Percentiles rank a stretch among this genome's conserved stretches.
Evolutionary conservation across 1,284 basidiomycete species (phyloP).

Genomic region (Sanghuangporus weigelae): DNA sequence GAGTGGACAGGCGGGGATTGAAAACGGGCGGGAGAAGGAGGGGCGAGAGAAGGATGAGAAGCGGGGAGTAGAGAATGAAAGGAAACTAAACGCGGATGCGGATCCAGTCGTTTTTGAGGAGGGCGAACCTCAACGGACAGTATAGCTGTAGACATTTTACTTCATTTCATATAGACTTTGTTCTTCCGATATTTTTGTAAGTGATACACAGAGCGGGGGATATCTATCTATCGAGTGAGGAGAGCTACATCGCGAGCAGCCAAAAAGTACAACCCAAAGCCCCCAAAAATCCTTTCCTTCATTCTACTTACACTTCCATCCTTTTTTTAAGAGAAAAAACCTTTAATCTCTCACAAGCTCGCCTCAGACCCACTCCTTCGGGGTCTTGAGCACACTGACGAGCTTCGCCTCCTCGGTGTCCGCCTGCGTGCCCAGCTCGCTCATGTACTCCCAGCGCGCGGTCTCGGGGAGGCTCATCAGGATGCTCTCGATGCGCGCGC

Average conservation of each 20-base stretch:
- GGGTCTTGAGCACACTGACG: constrained; percentile 61
- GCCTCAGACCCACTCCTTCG: constrained; percentile 62
- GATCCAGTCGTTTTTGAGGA: neutral
- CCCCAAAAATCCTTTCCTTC: neutral
- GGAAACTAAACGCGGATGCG: neutral
- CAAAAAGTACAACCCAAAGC: neutral
- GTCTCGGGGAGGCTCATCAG: constrained; percentile 89
- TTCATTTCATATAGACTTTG: neutral
- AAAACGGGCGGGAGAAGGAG: neutral
- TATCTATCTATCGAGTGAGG: neutral
- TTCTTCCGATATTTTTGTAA: neutral
- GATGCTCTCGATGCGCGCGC: constrained; percentile 89
- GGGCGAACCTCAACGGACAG: neutral
- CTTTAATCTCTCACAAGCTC: neutral
- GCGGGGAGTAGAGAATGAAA: neutral
- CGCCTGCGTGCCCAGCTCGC: constrained; percentile 63
- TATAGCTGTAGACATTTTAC: neutral
- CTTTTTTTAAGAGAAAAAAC: neutral
- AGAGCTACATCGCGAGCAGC: no score
- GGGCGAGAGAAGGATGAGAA: neutral
- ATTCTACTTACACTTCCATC: neutral
- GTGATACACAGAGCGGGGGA: neutral
- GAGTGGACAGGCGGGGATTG: neutral
- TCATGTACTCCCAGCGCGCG: constrained; percentile 93
- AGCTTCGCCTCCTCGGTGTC: constrained; percentile 72